Base-by-base conservation (phyloP, 2,329 filamentous ascomycete genomes). In the Pyrenochaeta sp. region DNA sequence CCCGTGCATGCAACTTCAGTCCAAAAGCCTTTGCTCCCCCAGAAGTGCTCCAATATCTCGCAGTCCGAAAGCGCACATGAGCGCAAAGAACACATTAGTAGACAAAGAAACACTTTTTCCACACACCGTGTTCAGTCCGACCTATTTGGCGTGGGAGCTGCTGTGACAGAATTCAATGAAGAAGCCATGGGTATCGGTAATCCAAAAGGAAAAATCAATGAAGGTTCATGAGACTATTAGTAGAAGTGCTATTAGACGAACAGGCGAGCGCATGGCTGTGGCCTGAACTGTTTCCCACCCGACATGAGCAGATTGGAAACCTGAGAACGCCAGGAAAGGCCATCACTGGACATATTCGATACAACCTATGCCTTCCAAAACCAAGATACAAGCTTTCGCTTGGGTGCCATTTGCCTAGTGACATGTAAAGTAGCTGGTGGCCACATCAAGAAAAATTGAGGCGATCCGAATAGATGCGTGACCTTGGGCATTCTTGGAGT, bases 391-490 rank as follows among this genome's bases (percentile, higher is more conserved):
- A 27, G 9, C 23, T 27, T 5, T 27, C 23, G 23, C n/a, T 42
- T 45, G 44, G 35, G 17, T 32, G 31, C 29, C 40, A 10, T 35
- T 35, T 23, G 29, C 40, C 54, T 33, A 31, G 18, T 51, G 47
- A 49, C 42, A 49, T 30, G 39, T 43, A 35, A 45, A 29, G 36
- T 45, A 35, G 15, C 47, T 46, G 54, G 29, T 54, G 15, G 12
- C 49, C 50, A 54, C 46, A 60, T 42, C 31, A 47, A 21, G 40
- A 35, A 29, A 35, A 3, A 6, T 45, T 49, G 51, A 43, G 30
- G 37, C 46, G 40, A 51, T 54, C 56, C 57, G 41, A 55, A 57
- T 60, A 51, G 55, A 58, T 50, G 61, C 57, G 58, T 49, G 45
- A 30, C 47, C 49, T 27, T 15, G 33, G 27, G 7, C 36, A 20